These are phyloP conservation scores for Fimicolochytrium jonesii DNA, from an alignment of 192 early-diverging fungal genomes.

Conservation along the genomic window DNA sequence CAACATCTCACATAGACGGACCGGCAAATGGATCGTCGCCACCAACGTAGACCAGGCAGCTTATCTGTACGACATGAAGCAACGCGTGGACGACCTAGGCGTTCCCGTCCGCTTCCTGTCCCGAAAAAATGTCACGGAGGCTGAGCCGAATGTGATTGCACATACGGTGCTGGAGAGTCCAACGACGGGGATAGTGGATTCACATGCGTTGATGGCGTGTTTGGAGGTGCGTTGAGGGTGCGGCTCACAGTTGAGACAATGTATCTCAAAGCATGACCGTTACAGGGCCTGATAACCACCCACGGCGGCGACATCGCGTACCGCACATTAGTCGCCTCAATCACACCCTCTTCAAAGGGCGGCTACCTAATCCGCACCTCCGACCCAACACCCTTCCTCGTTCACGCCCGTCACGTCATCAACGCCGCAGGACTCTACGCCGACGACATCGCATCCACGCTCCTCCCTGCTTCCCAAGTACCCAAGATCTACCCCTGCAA, in stretches of 20 bases:
- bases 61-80: slow-evolving; percentile 44
- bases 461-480: slow-evolving; percentile 10
- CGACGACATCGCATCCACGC: slow-evolving; percentile 54
- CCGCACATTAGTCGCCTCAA: slow-evolving; percentile 2
- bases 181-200: slow-evolving; percentile 80
- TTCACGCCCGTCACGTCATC: slow-evolving; percentile 59
- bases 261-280: no score
- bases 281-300: no score
- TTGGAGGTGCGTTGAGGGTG: slow-evolving; percentile 50
- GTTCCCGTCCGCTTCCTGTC: slow-evolving; percentile 8
- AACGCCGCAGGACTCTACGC: slow-evolving; percentile 76
- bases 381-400: slow-evolving; percentile 34
- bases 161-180: slow-evolving; percentile 58
- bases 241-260: not conserved
- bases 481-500: slow-evolving; percentile 65
- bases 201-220: slow-evolving; percentile 63
- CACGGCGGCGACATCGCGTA: slow-evolving; percentile 12
- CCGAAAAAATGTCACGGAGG: not conserved
- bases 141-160: slow-evolving; percentile 63
- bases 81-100: slow-evolving; percentile 5
- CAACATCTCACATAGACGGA: slow-evolving; percentile 45
- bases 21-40: slow-evolving; percentile 81
- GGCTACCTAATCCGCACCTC: slow-evolving; percentile 3
- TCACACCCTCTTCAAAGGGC: not conserved
- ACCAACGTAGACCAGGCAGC: slow-evolving; percentile 44